Base-by-base conservation (phyloP, 2,329 filamentous ascomycete species). In the Diaporthe humulicola region DNA sequence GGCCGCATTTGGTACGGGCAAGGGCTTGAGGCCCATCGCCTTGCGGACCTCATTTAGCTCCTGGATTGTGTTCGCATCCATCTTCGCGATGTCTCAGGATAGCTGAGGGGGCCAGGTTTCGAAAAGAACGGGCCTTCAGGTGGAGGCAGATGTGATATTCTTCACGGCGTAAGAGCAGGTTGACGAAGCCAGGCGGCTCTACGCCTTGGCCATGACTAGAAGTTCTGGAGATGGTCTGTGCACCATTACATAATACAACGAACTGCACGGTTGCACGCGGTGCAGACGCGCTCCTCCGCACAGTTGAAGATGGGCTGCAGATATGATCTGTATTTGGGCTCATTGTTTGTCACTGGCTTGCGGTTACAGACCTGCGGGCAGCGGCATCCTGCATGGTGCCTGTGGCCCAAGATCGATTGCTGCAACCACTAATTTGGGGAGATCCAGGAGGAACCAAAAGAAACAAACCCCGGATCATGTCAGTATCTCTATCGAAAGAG, bases 401-500 rank as follows among this genome's bases (percentile, higher is more conserved):
- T 82, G 83, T 87, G 87, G 90, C 89, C 88, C 90, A 92, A 86
- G 94, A 96, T 85, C 28, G 94, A 96, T 89, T 90, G 86, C 90
- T 94, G 91, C 82, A 89, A 91, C 94, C 96, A 92, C 91, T 96
- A 94, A 94, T 94, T 95, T 91, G 90, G 82, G 83, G 3, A 25
- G n/a, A n/a, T 8, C 3, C 9, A 67, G 15, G 61, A 28, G 33
- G 2, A 84, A 95, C 92, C 94, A 94, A 95, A 93, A 92, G 93
- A 94, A 90, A 85, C 15, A n/a, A 33, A 30, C n/a, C n/a, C 8
- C 40, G 15, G 40, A 84, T 83, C 79, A 92, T 95, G 93, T 94
- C 90, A 92, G 93, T 95, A 86, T 88, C 96, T 94, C 93, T 92
- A 94, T 95, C 94, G 95, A 98, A 95, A 97, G 94, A 92, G 96